These are phyloP conservation scores for Flaveria robusta DNA, from an alignment of 129 eudicot species.

Conservation along the genomic window DNA sequence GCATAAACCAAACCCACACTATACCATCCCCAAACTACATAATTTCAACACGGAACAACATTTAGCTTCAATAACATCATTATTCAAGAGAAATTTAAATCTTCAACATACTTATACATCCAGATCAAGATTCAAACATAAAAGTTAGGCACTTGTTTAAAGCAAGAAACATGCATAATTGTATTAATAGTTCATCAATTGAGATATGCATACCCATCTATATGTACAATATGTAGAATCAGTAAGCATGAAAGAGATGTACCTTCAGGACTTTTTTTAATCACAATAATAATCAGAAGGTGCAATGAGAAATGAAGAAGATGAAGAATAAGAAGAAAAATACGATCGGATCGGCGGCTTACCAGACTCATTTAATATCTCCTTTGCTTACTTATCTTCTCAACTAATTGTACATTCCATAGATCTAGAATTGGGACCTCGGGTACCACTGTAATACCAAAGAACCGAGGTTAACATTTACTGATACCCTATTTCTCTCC, in stretches of 20 bases:
- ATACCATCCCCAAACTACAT: slow-evolving; percentile 24
- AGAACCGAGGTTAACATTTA: too few relatives aligned
- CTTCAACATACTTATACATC: background rate
- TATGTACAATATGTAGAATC: background rate
- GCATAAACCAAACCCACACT: slow-evolving; percentile 4
- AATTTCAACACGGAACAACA: slow-evolving; percentile 9
- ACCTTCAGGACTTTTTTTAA: slow-evolving; percentile 24
- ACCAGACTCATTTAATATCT: too few relatives aligned
- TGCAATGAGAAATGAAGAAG: background rate
- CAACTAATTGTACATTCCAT: too few relatives aligned
- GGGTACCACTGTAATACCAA: too few relatives aligned
- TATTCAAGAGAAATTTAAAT: slow-evolving; percentile 7
- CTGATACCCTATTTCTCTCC: too few relatives aligned
- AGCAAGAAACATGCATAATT: background rate
- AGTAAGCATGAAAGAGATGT: slow-evolving; percentile 11
- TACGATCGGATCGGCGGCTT: background rate
- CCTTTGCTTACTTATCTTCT: too few relatives aligned
- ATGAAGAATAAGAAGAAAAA: background rate
- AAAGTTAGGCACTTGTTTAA: slow-evolving; percentile 1
- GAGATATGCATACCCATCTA: background rate
- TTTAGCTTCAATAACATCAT: slow-evolving; percentile 17
- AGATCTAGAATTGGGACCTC: too few relatives aligned
- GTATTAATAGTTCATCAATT: background rate
- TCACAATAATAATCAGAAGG: slow-evolving; percentile 5
- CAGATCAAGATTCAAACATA: background rate